phyloP scores from a whole-genome alignment of 2,329 filamentous ascomycete genomes.

The Emmonsiellopsis sp. region DNA sequence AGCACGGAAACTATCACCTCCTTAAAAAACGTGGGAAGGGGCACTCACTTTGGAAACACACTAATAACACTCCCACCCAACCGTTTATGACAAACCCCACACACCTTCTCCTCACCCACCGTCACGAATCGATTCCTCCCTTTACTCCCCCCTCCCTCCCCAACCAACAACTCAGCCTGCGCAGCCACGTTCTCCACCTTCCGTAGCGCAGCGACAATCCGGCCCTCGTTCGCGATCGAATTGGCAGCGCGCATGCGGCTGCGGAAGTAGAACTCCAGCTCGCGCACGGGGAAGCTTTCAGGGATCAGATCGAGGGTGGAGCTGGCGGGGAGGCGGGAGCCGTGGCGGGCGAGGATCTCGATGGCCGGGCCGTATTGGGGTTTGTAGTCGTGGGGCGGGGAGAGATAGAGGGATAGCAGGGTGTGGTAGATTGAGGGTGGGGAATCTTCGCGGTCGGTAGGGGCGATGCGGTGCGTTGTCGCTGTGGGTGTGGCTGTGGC shows the following conservation, averaged over 20 bases:
- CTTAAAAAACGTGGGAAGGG: too few relatives aligned
- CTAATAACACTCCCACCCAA: conserved; percentile 85
- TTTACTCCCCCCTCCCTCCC: conserved; percentile 45
- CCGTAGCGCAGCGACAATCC: conserved; percentile 66
- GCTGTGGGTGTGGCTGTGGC: conserved; percentile 23
- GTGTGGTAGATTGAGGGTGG: conserved; percentile 81
- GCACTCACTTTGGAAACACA: conserved; percentile 69
- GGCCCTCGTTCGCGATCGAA: conserved; percentile 67
- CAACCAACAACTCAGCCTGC: conserved; percentile 64
- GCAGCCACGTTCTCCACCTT: conserved; percentile 70
- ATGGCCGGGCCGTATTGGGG: conserved; percentile 71
- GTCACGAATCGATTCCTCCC: conserved; percentile 61
- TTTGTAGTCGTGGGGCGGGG: conserved; percentile 62
- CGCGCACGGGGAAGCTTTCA: conserved; percentile 62
- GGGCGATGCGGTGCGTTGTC: conserved; percentile 27
- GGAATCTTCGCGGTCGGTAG: conserved; percentile 41
- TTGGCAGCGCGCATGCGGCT: conserved; percentile 83
- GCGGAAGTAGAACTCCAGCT: conserved; percentile 83
- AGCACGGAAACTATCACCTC: too few relatives aligned
- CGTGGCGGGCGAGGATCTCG: conserved; percentile 81
- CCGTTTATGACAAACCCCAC: conserved; percentile 85
- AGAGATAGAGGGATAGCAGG: conserved; percentile 79
- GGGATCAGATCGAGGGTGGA: conserved; percentile 83
- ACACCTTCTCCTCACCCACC: conserved; percentile 79
- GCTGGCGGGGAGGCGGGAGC: conserved; percentile 76